Conservation (phyloP, 129 eudicot genomes). For the Deinandra increscens region DNA sequence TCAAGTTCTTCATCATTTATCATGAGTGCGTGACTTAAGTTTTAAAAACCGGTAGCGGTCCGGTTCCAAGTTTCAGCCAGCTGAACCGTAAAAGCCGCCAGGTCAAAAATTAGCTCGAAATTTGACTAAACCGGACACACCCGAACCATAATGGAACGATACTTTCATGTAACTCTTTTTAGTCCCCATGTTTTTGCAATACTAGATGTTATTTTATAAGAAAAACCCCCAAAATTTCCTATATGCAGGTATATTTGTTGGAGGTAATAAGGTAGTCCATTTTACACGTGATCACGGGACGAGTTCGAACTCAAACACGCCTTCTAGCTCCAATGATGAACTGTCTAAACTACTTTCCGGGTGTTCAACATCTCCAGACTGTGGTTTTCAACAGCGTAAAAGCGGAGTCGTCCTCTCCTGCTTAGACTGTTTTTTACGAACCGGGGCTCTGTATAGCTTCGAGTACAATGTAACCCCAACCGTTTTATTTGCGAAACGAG, state of each 20-base stretch:
- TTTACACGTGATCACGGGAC: constrained; percentile 47
- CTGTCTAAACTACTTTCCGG: constrained; percentile 29
- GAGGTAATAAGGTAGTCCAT: constrained; percentile 86
- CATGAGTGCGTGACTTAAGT: too few relatives aligned
- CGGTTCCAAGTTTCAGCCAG: too few relatives aligned
- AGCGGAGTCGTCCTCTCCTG: constrained; percentile 82
- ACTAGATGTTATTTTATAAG: too few relatives aligned
- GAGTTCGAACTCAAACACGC: constrained; percentile 20
- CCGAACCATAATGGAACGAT: too few relatives aligned
- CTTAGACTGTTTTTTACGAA: constrained; percentile 73
- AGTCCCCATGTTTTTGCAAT: too few relatives aligned
- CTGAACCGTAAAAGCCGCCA: too few relatives aligned
- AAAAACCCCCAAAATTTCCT: too few relatives aligned
- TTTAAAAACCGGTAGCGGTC: too few relatives aligned
- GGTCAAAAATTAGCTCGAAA: too few relatives aligned
- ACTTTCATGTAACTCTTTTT: too few relatives aligned
- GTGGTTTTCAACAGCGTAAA: constrained; percentile 67
- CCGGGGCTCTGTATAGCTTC: constrained; percentile 66
- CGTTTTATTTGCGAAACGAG: constrained; percentile 68
- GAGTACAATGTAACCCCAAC: constrained; percentile 69
- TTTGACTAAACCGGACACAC: too few relatives aligned
- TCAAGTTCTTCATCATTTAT: too few relatives aligned
- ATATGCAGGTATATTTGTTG: constrained; percentile 75
- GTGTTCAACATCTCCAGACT: constrained; percentile 70
- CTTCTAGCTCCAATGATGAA: constrained; percentile 27